Percentiles rank a stretch among this genome's conserved stretches.
Conservation (phyloP, 768 basidiomycete genomes). For the Suillus spraguei region DNA sequence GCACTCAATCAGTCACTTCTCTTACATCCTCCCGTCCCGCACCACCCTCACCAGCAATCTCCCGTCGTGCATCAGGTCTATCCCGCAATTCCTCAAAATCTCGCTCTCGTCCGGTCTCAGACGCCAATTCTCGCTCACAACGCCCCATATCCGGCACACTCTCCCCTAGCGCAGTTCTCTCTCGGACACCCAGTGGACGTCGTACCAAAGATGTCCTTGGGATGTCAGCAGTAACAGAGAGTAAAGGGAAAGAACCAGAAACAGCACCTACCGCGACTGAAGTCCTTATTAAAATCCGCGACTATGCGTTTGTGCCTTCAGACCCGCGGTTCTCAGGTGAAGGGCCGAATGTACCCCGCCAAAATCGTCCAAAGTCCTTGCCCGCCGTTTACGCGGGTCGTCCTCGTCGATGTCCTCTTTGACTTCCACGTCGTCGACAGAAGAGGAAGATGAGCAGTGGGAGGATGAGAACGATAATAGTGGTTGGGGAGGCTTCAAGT, state of each 20-base stretch:
- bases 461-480: conserved; percentile 30
- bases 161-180: conserved; percentile 7
- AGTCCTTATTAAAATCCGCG: conserved; percentile 46
- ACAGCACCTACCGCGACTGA: neutral
- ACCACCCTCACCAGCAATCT: conserved; percentile 58
- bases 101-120: conserved; percentile 24
- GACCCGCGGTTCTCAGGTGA: conserved; percentile 48
- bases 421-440: conserved; percentile 22
- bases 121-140: conserved; percentile 26
- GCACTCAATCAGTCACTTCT: conserved; percentile 29
- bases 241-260: conserved; percentile 11
- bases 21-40: conserved; percentile 58
- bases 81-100: conserved; percentile 27
- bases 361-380: conserved; percentile 35
- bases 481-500: conserved; percentile 44
- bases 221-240: conserved; percentile 20
- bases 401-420: conserved; percentile 25
- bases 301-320: conserved; percentile 44
- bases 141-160: conserved; percentile 19
- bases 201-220: conserved; percentile 18
- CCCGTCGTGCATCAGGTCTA: conserved; percentile 41
- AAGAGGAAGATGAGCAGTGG: conserved; percentile 23
- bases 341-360: conserved; percentile 43
- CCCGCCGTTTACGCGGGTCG: conserved; percentile 34
- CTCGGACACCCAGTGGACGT: conserved; percentile 22